Conservation (phyloP, 371 early-diverging fungal species). For the Funneliformis caledonium region DNA sequence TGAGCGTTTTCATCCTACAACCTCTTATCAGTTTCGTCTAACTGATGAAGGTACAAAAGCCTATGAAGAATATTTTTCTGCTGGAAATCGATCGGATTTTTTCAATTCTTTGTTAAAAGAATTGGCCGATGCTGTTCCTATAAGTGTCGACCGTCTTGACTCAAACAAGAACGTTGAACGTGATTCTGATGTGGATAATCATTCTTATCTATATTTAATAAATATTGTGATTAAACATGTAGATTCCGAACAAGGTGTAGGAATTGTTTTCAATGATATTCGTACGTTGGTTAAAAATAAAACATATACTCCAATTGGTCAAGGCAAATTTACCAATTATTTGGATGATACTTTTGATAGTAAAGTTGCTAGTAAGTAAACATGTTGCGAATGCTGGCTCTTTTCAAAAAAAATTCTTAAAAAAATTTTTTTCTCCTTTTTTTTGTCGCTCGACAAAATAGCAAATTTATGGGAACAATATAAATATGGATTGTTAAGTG, state of each 20-base stretch:
- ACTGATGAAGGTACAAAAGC: not conserved
- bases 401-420: not conserved
- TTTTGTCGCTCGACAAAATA: not conserved
- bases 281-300: not conserved
- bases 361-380: not conserved
- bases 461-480: conserved; percentile 33
- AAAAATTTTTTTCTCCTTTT: not conserved
- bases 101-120: not conserved
- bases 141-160: not conserved
- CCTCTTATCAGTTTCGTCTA: not conserved
- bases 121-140: not conserved
- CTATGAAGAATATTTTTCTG: not conserved
- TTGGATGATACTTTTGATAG: not conserved
- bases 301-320: not conserved
- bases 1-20: not conserved
- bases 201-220: not conserved
- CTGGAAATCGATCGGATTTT: not conserved
- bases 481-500: not conserved
- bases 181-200: not conserved
- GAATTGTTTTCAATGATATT: conserved; percentile 1
- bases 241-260: not conserved
- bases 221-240: not conserved
- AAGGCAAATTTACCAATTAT: not conserved
- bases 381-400: not conserved
- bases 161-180: not conserved